phyloP scores from a whole-genome alignment of 1,139 yeast genomes.

The Sugiyamaella paludigena region DNA sequence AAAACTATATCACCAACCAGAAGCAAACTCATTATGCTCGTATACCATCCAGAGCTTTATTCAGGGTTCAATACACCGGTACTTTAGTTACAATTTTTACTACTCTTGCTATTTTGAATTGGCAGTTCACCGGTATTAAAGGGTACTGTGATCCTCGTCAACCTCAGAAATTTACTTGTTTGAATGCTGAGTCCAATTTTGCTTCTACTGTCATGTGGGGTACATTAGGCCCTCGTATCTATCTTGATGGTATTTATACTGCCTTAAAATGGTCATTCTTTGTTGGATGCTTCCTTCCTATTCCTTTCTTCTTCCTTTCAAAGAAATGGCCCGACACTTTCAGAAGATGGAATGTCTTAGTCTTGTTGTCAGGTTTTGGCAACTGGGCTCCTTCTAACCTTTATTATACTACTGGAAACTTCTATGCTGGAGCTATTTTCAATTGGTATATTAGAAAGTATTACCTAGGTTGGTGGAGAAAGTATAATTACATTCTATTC shows the following conservation, averaged over 20 bases:
- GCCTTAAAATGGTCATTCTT: constrained; percentile 40
- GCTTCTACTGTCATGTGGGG: constrained; percentile 29
- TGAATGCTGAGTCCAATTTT: constrained; percentile 43
- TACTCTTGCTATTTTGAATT: constrained; percentile 52
- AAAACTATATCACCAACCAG: constrained; percentile 46
- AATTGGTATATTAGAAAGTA: constrained; percentile 52
- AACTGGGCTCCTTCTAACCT: constrained; percentile 51
- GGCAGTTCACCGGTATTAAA: constrained; percentile 48
- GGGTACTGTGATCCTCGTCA: constrained; percentile 48
- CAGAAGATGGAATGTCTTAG: constrained; percentile 27
- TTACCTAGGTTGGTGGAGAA: constrained; percentile 48
- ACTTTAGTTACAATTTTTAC: constrained; percentile 39
- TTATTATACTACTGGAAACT: constrained; percentile 49
- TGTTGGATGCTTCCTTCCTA: constrained; percentile 42
- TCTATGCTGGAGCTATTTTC: constrained; percentile 50
- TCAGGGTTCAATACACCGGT: constrained; percentile 53
- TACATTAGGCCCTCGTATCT: constrained; percentile 55
- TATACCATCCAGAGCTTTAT: constrained; percentile 56
- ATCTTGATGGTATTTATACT: constrained; percentile 45
- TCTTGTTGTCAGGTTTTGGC: constrained; percentile 28
- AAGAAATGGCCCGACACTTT: constrained; percentile 39
- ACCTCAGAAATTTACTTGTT: constrained; percentile 34
- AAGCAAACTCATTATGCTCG: constrained; percentile 56
- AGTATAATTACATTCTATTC: constrained; percentile 51
- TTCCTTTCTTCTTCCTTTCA: constrained; percentile 42